Evolutionary conservation across 177 flowering plant genomes (phyloP), one percentile per base, ranked within the genome.

Genomic region (Vitis hybrid): DNA sequence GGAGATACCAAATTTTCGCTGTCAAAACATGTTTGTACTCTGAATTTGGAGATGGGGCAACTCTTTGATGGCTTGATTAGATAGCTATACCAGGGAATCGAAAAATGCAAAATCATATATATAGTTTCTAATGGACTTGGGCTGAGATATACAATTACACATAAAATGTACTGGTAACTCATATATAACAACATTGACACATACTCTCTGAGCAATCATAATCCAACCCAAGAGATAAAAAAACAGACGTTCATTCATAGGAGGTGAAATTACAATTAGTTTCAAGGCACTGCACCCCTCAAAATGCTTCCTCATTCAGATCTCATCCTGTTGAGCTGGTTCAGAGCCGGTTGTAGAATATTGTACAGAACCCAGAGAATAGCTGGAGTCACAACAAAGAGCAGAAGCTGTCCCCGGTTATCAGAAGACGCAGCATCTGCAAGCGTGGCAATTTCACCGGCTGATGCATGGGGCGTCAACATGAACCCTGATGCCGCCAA

Each of bases 311-410:
- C 16, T 79, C 75, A 82, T 30, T 77, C 52, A 21, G 93, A 88
- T 78, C 87, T 88, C 98, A 94, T 94, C 73, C 62, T 83, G 81
- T 94, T 90, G 78, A 94, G 58, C 83, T 94, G 99, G 80, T 94
- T 94, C 88, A 94, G 71, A 75, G 99, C 99, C 6, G 97, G 97
- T 62, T 92, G 94, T 57, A 92, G 81, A 60, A 92, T 92, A 49
- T 92, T 92, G 86, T 76, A 94, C 10, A 87, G 86, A 56, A 92
- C 98, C 98, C 98, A 94, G 3, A 71, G 70, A 62, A 94, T 80
- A 15, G 97, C 98, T 1, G 98, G 98, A 13, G 92, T 68, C 5
- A 94, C 79, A 4, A 94, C 98, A 51, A 92, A 72, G 78, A 94
- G 71, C 83, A 94, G 73, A 21, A 94, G 89, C 74, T 70, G 74